These are phyloP conservation scores for Przewalskia tangutica DNA, from an alignment of 257 asterid species.

Conservation along the genomic window DNA sequence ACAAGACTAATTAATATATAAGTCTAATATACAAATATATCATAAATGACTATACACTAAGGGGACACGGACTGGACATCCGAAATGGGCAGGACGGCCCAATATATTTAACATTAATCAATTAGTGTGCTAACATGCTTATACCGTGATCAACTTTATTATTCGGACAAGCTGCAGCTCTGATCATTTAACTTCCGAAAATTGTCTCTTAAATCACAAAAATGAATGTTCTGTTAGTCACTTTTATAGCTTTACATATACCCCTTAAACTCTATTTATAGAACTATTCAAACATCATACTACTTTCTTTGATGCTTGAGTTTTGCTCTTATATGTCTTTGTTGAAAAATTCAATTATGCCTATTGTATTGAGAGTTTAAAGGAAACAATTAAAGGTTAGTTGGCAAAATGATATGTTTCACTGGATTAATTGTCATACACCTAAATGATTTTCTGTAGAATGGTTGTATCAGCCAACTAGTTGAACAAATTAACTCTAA, in stretches of 20 bases:
- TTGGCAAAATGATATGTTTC: neutral
- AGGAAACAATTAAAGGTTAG: neutral
- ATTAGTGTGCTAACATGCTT: neutral
- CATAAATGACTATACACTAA: no score
- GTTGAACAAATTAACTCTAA: no score
- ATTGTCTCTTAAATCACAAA: neutral
- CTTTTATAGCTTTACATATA: neutral
- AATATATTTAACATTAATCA: no score
- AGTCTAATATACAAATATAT: no score
- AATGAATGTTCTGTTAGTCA: neutral
- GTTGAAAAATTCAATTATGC: neutral
- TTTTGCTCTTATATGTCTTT: neutral
- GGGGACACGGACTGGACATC: no score
- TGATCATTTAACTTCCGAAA: neutral
- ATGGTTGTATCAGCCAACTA: no score
- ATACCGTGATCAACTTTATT: neutral
- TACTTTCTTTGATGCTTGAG: neutral
- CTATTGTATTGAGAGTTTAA: neutral
- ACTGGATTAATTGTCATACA: neutral
- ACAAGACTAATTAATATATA: no score
- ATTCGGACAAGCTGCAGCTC: neutral
- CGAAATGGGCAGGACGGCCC: no score
- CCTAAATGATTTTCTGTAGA: neutral
- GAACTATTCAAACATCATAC: neutral
- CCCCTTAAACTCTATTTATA: neutral